phyloP scores from a whole-genome alignment of 805 yeast genomes.

The Danielia oregonensis region DNA sequence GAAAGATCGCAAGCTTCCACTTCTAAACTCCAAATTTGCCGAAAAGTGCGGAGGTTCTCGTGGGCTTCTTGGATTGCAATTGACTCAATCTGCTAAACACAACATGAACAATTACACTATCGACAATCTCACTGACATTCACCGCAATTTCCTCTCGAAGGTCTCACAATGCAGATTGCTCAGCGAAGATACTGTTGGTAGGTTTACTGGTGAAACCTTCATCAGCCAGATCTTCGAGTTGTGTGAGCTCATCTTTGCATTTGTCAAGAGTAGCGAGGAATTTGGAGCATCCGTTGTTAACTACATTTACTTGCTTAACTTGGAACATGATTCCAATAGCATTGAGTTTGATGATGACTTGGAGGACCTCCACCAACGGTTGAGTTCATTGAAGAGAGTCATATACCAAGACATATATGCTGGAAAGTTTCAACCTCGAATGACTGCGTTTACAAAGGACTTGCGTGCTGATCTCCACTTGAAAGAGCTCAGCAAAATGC shows the following conservation, averaged over 20 bases:
- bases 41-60: neutral
- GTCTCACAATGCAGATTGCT: constrained; percentile 30
- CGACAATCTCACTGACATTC: constrained; percentile 13
- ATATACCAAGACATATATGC: constrained; percentile 37
- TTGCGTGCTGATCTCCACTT: constrained; percentile 51
- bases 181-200: constrained; percentile 28
- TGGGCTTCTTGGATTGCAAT: constrained; percentile 2
- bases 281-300: constrained; percentile 25
- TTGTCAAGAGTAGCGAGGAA: constrained; percentile 34
- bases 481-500: constrained; percentile 41
- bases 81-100: neutral
- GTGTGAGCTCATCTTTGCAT: constrained; percentile 29
- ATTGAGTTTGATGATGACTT: constrained; percentile 25
- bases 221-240: constrained; percentile 31
- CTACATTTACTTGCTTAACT: constrained; percentile 26
- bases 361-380: constrained; percentile 26
- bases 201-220: constrained; percentile 23
- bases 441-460: constrained; percentile 46
- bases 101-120: constrained; percentile 12
- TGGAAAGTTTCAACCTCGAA: constrained; percentile 40
- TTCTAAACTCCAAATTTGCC: constrained; percentile 8
- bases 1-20: constrained; percentile 7
- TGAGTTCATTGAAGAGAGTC: constrained; percentile 37
- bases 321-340: constrained; percentile 7
- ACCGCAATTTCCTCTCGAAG: constrained; percentile 10